Conservation (phyloP, 192 early-diverging fungal species). For the Coemansia sp. region DNA sequence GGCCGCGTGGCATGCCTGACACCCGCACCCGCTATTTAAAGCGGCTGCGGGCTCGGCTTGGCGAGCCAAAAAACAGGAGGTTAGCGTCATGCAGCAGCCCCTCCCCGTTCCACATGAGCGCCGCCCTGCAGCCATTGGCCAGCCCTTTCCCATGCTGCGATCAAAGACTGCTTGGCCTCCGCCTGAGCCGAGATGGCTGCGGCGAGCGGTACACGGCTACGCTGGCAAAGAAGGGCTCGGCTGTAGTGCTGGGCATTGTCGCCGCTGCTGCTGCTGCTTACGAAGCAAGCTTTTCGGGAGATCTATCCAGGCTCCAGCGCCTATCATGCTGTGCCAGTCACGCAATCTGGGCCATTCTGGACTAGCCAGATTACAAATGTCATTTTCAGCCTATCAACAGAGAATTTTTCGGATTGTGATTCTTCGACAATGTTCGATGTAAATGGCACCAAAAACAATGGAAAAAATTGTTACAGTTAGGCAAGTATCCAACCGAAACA, state of each 20-base stretch:
- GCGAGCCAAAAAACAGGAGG: constrained; percentile 1
- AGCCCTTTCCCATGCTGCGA: neutral
- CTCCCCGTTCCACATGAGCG: constrained; percentile 15
- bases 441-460: neutral
- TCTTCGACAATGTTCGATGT: neutral
- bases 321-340: neutral
- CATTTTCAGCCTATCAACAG: neutral
- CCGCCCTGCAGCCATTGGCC: constrained; percentile 13
- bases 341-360: constrained; percentile 1
- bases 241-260: too few species aligned
- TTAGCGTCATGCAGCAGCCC: constrained; percentile 3
- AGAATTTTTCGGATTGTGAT: neutral
- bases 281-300: too few species aligned
- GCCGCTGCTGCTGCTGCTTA: neutral
- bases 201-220: too few species aligned
- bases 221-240: too few species aligned
- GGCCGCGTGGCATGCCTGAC: constrained; percentile 8
- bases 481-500: too few species aligned
- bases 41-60: constrained; percentile 9
- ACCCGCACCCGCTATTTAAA: constrained; percentile 4
- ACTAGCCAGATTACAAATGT: neutral
- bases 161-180: constrained; percentile 9
- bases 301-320: neutral
- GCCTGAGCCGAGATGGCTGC: too few species aligned
- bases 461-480: too few species aligned